Evolutionary conservation across 495 filamentous ascomycete genomes (phyloP).

Genomic region (Hypoxylon perforatum): DNA sequence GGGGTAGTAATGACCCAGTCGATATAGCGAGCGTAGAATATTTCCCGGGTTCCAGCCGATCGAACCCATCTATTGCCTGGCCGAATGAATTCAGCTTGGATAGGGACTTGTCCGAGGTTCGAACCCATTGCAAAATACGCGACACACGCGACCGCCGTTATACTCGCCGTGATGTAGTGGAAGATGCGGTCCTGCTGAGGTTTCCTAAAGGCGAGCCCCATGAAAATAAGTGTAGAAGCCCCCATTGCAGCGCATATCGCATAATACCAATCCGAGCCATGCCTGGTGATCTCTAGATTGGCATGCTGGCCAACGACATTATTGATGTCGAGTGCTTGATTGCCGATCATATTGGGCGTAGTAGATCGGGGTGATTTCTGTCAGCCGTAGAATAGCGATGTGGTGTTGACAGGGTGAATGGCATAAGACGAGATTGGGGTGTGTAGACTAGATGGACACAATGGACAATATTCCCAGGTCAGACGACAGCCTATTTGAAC

Average conservation of each 20-base stretch:
- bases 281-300: constrained; percentile 69
- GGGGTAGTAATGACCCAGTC: constrained; percentile 66
- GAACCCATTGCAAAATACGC: constrained; percentile 77
- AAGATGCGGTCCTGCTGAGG: constrained; percentile 69
- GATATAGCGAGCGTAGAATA: constrained; percentile 79
- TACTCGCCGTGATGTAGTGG: constrained; percentile 73
- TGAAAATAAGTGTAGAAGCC: constrained; percentile 53
- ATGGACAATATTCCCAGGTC: neutral
- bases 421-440: neutral
- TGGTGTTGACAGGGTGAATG: neutral
- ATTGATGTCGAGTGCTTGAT: constrained; percentile 66
- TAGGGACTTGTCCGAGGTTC: constrained; percentile 73
- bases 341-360: constrained; percentile 29
- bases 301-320: constrained; percentile 47
- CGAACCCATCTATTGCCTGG: constrained; percentile 50
- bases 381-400: neutral
- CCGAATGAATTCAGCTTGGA: constrained; percentile 65
- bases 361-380: neutral
- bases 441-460: neutral
- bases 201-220: constrained; percentile 57
- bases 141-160: constrained; percentile 70
- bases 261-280: constrained; percentile 66
- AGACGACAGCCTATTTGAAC: constrained; percentile 10
- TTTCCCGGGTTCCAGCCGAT: constrained; percentile 63
- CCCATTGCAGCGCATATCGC: constrained; percentile 65